These are phyloP conservation scores for Exsudoporus floridanus DNA, from an alignment of 1,284 basidiomycete species.

Conservation along the genomic window DNA sequence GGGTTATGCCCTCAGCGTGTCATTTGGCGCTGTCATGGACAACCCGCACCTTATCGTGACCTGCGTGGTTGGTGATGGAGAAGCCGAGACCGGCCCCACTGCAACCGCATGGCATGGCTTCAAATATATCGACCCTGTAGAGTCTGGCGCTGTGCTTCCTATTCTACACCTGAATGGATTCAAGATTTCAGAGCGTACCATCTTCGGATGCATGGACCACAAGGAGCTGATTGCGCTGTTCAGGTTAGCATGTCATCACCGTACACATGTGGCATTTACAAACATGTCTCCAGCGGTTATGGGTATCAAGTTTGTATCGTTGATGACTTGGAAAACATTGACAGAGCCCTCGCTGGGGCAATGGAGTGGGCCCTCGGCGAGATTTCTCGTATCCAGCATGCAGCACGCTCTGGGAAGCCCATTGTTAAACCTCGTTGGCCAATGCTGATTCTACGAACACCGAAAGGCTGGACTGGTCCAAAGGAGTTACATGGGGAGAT, in stretches of 20 bases:
- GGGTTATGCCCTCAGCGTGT: constrained; percentile 83
- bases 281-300: constrained; percentile 54
- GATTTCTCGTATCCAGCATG: constrained; percentile 75
- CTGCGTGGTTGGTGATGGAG: constrained; percentile 84
- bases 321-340: constrained; percentile 64
- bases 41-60: constrained; percentile 80
- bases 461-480: constrained; percentile 78
- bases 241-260: constrained; percentile 21
- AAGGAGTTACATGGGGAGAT: constrained; percentile 62
- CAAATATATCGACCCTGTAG: constrained; percentile 91
- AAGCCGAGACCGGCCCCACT: constrained; percentile 84
- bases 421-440: constrained; percentile 87
- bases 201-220: constrained; percentile 89
- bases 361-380: constrained; percentile 82
- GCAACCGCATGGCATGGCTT: constrained; percentile 82
- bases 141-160: constrained; percentile 85
- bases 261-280: not conserved
- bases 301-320: constrained; percentile 88
- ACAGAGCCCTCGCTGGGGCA: constrained; percentile 72
- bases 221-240: constrained; percentile 74
- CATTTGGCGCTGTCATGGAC: constrained; percentile 87
- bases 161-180: constrained; percentile 84
- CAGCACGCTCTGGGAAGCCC: constrained; percentile 72
- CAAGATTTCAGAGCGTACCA: constrained; percentile 87
- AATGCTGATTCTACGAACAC: constrained; percentile 78